Evolutionary conservation across 768 basidiomycete species (phyloP).

Genomic region (Lactifluus rugatus): DNA sequence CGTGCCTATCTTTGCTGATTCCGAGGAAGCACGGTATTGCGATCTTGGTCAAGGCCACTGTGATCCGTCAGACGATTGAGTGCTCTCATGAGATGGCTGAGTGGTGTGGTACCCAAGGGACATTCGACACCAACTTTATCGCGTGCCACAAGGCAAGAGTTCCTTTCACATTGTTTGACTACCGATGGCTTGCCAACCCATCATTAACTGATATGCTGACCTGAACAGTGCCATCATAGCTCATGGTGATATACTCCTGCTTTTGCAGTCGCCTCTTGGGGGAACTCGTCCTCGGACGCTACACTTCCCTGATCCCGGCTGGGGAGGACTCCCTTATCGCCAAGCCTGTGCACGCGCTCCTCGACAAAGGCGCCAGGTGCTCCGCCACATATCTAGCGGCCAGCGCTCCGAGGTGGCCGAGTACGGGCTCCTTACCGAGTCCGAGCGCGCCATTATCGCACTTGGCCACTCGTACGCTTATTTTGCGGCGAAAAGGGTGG

Average conservation of each 20-base stretch:
- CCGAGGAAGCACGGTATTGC: background rate
- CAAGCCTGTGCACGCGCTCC: slow-evolving; percentile 6
- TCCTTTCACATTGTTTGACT: background rate
- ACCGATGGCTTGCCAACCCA: background rate
- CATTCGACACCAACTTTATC: slow-evolving; percentile 7
- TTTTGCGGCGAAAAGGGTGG: slow-evolving; percentile 8
- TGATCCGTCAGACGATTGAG: background rate
- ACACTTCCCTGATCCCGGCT: slow-evolving; percentile 8
- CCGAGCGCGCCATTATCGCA: slow-evolving; percentile 4
- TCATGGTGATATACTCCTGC: slow-evolving; percentile 23
- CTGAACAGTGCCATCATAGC: slow-evolving; percentile 15
- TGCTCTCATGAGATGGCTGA: slow-evolving; percentile 7
- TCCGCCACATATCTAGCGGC: background rate
- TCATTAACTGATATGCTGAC: background rate
- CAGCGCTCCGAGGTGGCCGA: slow-evolving; percentile 15
- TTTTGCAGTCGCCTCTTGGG: slow-evolving; percentile 20
- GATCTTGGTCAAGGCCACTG: slow-evolving; percentile 7
- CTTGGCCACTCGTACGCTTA: slow-evolving; percentile 19
- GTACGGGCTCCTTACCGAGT: slow-evolving; percentile 5
- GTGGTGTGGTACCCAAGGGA: slow-evolving; percentile 9
- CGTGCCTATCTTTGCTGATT: background rate
- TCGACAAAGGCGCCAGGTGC: background rate
- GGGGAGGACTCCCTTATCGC: slow-evolving; percentile 9
- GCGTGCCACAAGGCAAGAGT: background rate
- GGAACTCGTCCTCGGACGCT: slow-evolving; percentile 18